These are phyloP conservation scores for Catunica adiposa DNA, from an alignment of 2,329 filamentous ascomycete genomes.

Conservation along the genomic window DNA sequence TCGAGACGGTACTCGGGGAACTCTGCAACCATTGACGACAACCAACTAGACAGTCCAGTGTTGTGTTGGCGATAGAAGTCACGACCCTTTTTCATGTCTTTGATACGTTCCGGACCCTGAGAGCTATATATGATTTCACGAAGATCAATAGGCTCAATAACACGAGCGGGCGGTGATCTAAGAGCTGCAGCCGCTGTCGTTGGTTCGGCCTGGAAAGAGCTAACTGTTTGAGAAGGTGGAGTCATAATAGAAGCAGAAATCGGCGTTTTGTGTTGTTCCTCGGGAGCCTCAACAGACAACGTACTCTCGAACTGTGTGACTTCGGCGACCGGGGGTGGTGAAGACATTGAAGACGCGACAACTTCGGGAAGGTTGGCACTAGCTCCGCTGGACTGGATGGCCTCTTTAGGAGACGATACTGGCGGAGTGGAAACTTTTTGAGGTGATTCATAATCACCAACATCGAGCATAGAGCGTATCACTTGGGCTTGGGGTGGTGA, in stretches of 20 bases:
- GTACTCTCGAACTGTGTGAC: background rate
- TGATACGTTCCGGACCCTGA: background rate
- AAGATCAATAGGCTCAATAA: conserved; percentile 8
- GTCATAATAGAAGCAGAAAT: background rate
- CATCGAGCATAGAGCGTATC: conserved; percentile 1
- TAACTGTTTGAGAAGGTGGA: background rate
- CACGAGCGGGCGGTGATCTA: conserved; percentile 3
- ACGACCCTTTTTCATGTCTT: conserved; percentile 9
- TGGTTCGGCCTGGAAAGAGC: conserved; percentile 1
- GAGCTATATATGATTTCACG: conserved; percentile 7
- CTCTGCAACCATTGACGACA: conserved; percentile 17
- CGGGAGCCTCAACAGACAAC: background rate
- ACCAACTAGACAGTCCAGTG: conserved; percentile 7
- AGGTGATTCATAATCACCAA: background rate
- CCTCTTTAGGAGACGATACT: background rate
- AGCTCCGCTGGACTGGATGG: background rate
- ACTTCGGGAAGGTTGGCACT: background rate
- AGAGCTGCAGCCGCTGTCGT: conserved; percentile 10
- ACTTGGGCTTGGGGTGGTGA: background rate
- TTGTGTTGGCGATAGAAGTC: conserved; percentile 5
- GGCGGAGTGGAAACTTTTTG: background rate
- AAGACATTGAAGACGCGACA: background rate
- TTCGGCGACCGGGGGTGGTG: background rate
- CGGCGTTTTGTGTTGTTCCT: background rate
- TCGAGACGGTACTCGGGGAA: conserved; percentile 32